Conservation (phyloP, 306 rosid genomes). For the Quercus bicolor region DNA sequence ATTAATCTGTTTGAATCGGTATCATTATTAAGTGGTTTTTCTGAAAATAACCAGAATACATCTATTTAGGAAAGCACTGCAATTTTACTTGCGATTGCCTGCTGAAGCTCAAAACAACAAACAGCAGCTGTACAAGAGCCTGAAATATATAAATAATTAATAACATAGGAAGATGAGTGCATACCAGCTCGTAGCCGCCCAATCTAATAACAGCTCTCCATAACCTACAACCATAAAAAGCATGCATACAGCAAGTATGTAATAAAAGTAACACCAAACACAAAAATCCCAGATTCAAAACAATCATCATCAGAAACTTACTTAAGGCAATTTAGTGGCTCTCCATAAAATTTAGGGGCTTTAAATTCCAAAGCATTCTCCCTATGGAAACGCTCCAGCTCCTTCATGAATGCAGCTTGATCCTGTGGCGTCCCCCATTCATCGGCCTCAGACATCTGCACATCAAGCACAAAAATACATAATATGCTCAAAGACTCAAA, state of each 20-base stretch:
- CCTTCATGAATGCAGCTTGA: constrained; percentile 63
- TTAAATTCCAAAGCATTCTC: constrained; percentile 72
- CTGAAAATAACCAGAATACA: background rate
- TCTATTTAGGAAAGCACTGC: background rate
- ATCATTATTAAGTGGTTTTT: background rate
- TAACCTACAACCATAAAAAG: constrained; percentile 48
- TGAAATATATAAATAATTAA: background rate
- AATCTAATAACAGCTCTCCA: constrained; percentile 82
- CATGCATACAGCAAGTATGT: constrained; percentile 10
- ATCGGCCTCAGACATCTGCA: constrained; percentile 52
- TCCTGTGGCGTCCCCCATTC: constrained; percentile 47
- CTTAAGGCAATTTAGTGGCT: constrained; percentile 80
- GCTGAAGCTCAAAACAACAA: background rate
- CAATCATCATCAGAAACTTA: constrained; percentile 28
- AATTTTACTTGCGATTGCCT: background rate
- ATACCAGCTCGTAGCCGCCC: constrained; percentile 83
- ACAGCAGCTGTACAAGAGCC: background rate
- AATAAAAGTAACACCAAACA: constrained; percentile 8
- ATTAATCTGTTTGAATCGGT: background rate
- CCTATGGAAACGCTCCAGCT: constrained; percentile 59
- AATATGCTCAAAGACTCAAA: background rate
- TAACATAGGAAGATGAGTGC: constrained; percentile 20
- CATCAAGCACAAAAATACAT: background rate
- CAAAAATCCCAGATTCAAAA: background rate
- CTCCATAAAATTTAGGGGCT: constrained; percentile 81